Evolutionary conservation across 176 grass and related monocot genomes (phyloP).

Genomic region (Oryza australiensis): DNA sequence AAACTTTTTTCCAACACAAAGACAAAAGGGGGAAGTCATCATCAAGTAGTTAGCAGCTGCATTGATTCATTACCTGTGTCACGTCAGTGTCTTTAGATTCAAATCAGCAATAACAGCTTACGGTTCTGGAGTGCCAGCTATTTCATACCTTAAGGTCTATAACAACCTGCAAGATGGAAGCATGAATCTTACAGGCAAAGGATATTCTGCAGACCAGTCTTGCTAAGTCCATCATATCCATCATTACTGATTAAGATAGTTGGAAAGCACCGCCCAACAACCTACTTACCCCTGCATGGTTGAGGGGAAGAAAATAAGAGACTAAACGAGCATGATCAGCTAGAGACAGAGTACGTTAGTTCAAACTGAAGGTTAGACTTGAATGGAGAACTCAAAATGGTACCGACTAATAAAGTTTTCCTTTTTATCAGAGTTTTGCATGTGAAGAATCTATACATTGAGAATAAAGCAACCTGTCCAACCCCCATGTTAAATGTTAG

Average conservation of each 20-base stretch:
- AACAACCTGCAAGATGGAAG: conserved; percentile 28
- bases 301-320: conserved; percentile 18
- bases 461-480: background rate
- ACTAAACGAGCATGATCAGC: background rate
- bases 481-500: conserved; percentile 4
- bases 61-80: conserved; percentile 20
- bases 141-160: background rate
- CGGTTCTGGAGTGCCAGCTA: conserved; percentile 38
- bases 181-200: conserved; percentile 47
- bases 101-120: conserved; percentile 44
- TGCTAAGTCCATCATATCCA: conserved; percentile 24
- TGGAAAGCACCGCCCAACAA: conserved; percentile 42
- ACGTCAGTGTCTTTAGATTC: conserved; percentile 27
- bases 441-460: conserved; percentile 23
- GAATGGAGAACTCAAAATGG: background rate
- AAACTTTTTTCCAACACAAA: background rate
- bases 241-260: conserved; percentile 29
- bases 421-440: conserved; percentile 8
- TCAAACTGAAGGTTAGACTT: conserved; percentile 9
- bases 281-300: conserved; percentile 27
- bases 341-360: conserved; percentile 7
- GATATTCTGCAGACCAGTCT: conserved; percentile 20
- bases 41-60: conserved; percentile 46
- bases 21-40: conserved; percentile 15
- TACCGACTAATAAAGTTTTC: background rate